Conservation (phyloP, 495 filamentous ascomycete species). For the Penicillium fimorum region DNA sequence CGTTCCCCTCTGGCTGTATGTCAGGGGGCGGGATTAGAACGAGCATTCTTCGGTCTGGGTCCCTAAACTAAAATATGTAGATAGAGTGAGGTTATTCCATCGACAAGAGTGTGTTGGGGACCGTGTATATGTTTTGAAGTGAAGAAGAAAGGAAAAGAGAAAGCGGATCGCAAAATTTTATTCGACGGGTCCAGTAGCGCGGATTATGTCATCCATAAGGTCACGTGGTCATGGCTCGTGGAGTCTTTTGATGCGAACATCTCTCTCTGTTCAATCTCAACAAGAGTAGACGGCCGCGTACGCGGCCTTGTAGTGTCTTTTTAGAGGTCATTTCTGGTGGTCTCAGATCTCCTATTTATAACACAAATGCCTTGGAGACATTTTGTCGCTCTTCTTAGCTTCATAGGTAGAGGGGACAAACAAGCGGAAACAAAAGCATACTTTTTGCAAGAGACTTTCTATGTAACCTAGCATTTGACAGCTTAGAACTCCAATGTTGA, state of each 20-base stretch:
- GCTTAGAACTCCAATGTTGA: no score
- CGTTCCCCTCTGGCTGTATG: slow-evolving; percentile 33
- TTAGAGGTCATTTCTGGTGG: no score
- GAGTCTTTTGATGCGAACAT: neutral
- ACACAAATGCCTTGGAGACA: no score
- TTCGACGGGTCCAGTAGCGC: slow-evolving; percentile 8
- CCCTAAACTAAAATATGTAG: slow-evolving; percentile 45
- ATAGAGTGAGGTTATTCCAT: slow-evolving; percentile 33
- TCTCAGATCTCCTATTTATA: no score
- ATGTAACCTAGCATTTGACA: no score
- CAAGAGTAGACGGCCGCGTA: no score
- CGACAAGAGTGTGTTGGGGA: slow-evolving; percentile 47
- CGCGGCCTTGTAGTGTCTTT: no score
- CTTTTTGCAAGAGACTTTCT: no score
- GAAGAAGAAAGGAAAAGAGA: slow-evolving; percentile 26
- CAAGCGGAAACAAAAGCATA: no score
- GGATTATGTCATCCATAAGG: slow-evolving; percentile 6
- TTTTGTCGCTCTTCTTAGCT: no score
- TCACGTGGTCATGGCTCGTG: neutral
- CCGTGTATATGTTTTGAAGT: slow-evolving; percentile 28
- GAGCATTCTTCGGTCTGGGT: slow-evolving; percentile 49
- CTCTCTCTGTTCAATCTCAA: neutral
- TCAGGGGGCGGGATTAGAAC: slow-evolving; percentile 50
- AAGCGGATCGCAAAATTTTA: slow-evolving; percentile 18
- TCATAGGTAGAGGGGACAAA: no score